Conservation (phyloP, 192 early-diverging fungal genomes). For the Backusella parvicylindrica region DNA sequence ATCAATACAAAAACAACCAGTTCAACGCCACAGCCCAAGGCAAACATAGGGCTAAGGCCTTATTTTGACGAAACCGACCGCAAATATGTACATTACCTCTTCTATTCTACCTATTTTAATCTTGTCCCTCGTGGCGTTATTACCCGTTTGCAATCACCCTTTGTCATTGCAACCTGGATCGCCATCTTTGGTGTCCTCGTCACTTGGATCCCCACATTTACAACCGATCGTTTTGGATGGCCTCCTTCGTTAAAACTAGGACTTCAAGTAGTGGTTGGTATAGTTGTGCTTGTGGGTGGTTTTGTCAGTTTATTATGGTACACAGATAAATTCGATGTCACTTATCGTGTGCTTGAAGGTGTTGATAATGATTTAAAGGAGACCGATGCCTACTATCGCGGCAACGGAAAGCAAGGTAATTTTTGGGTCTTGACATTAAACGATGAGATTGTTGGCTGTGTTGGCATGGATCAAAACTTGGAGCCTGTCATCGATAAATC, state of each 20-base stretch:
- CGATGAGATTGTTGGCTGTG: slow-evolving; percentile 27
- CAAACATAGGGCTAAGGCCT: slow-evolving; percentile 26
- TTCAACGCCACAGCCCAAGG: not conserved
- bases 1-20: not conserved
- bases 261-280: not conserved
- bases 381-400: slow-evolving; percentile 28
- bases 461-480: slow-evolving; percentile 27
- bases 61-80: slow-evolving; percentile 30
- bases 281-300: slow-evolving; percentile 7
- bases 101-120: slow-evolving; percentile 34
- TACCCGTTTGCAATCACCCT: slow-evolving; percentile 19
- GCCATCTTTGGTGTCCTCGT: not conserved
- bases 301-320: slow-evolving; percentile 25
- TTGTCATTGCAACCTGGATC: slow-evolving; percentile 6
- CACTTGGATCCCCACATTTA: not conserved
- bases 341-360: slow-evolving; percentile 18
- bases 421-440: slow-evolving; percentile 40
- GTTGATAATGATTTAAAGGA: slow-evolving; percentile 33
- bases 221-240: not conserved
- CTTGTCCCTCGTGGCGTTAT: slow-evolving; percentile 29
- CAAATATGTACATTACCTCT: slow-evolving; percentile 35
- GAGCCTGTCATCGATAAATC: not conserved
- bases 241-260: not conserved
- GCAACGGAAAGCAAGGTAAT: slow-evolving; percentile 7
- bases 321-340: slow-evolving; percentile 30